Evolutionary conservation across 352 stramenopile species (phyloP).

Genomic region (Phytopythium montanum): DNA sequence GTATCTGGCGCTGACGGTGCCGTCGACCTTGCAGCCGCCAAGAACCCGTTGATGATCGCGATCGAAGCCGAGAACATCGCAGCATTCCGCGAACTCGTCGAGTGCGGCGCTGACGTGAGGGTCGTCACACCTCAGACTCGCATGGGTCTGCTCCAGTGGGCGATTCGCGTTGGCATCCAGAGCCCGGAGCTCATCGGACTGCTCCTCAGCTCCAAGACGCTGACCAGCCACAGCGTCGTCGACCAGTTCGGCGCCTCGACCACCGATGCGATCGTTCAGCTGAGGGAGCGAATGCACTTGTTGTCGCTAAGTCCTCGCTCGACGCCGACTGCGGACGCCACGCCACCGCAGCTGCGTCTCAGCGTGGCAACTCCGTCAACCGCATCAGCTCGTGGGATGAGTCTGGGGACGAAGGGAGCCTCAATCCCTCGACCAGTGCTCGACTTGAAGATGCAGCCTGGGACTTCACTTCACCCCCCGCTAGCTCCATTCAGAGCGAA

Average conservation of each 20-base stretch:
- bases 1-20: background rate
- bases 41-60: slow-evolving; percentile 54
- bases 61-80: slow-evolving; percentile 42
- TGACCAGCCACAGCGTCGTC: slow-evolving; percentile 11
- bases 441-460: background rate
- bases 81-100: slow-evolving; percentile 44
- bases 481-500: background rate
- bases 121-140: slow-evolving; percentile 39
- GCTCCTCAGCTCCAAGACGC: slow-evolving; percentile 10
- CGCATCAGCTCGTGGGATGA: background rate
- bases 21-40: slow-evolving; percentile 14
- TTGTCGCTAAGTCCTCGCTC: too few relatives aligned
- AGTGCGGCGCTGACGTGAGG: slow-evolving; percentile 39
- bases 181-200: slow-evolving; percentile 11
- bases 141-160: slow-evolving; percentile 48
- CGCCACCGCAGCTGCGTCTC: background rate
- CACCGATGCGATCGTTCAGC: slow-evolving; percentile 15
- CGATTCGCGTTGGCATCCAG: slow-evolving; percentile 12
- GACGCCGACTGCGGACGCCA: background rate
- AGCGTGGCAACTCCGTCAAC: background rate
- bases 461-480: background rate
- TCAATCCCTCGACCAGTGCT: background rate
- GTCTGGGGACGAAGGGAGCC: background rate
- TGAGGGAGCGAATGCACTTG: slow-evolving; percentile 9
- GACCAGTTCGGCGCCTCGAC: slow-evolving; percentile 39